Conservation (phyloP, 192 early-diverging fungal genomes). For the Coemansia sp. region DNA sequence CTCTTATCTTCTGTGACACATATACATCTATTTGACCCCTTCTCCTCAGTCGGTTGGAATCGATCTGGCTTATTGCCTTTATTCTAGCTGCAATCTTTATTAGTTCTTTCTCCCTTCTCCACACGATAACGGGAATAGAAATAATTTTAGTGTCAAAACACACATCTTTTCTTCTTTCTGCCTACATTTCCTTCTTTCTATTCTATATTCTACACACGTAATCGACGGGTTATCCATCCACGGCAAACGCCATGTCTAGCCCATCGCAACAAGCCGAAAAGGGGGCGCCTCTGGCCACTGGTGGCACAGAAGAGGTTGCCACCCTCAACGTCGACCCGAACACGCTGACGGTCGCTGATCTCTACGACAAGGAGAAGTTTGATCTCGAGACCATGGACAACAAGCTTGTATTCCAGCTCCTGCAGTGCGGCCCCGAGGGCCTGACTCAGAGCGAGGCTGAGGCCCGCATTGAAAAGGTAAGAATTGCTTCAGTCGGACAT, state of each 20-base stretch:
- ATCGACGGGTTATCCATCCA: background rate
- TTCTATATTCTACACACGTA: background rate
- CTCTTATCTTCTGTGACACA: background rate
- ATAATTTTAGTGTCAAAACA: background rate
- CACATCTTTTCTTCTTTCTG: background rate
- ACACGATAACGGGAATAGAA: conserved; percentile 5
- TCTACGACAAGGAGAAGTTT: conserved; percentile 80
- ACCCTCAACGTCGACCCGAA: conserved; percentile 58
- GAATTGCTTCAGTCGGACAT: background rate
- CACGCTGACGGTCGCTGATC: conserved; percentile 66
- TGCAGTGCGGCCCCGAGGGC: conserved; percentile 64
- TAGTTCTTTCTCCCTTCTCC: conserved; percentile 2
- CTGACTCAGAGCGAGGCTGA: conserved; percentile 62
- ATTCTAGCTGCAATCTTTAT: conserved; percentile 4
- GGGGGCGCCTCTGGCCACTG: conserved; percentile 20
- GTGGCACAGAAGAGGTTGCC: conserved; percentile 28
- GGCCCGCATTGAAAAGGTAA: conserved; percentile 59
- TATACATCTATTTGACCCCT: background rate
- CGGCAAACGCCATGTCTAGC: conserved; percentile 19
- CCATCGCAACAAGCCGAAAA: conserved; percentile 29
- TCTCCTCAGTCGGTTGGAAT: background rate
- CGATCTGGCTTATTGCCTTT: conserved; percentile 3
- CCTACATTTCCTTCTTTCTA: background rate
- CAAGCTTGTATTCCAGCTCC: conserved; percentile 64
- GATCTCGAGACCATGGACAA: conserved; percentile 78